These are phyloP conservation scores for Nematocida sp. DNA, from an alignment of 371 early-diverging fungal genomes.

Conservation along the genomic window DNA sequence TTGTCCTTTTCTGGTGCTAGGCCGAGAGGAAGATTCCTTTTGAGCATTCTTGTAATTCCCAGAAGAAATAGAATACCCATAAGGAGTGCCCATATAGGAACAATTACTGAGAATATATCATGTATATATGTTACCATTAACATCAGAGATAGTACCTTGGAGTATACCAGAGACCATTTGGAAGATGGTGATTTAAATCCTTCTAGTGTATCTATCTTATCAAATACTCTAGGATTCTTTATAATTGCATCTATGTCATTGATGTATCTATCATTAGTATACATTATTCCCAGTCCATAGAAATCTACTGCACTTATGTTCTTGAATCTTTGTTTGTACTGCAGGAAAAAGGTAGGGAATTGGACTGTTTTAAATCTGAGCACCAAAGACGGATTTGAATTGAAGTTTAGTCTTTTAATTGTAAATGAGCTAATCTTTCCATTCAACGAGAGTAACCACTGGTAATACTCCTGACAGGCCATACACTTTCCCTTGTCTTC, in stretches of 20 bases:
- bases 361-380: constrained; percentile 27
- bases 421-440: constrained; percentile 6
- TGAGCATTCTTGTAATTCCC: neutral
- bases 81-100: neutral
- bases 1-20: neutral
- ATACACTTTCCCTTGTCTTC: constrained; percentile 19
- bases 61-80: neutral
- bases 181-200: constrained; percentile 13
- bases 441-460: constrained; percentile 8
- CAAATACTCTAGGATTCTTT: constrained; percentile 16
- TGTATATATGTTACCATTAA: neutral
- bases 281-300: constrained; percentile 5
- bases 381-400: neutral
- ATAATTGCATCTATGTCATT: constrained; percentile 49
- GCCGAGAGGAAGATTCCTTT: neutral
- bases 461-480: constrained; percentile 39
- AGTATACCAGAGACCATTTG: neutral
- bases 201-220: neutral
- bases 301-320: constrained; percentile 38
- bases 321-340: constrained; percentile 31
- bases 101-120: neutral
- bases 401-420: constrained; percentile 41
- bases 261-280: constrained; percentile 4
- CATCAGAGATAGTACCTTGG: neutral
- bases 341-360: constrained; percentile 49